Evolutionary conservation across 2,329 filamentous ascomycete species (phyloP), one percentile per base, ranked within the genome.

Genomic region (Aspergillus carbonarius): DNA sequence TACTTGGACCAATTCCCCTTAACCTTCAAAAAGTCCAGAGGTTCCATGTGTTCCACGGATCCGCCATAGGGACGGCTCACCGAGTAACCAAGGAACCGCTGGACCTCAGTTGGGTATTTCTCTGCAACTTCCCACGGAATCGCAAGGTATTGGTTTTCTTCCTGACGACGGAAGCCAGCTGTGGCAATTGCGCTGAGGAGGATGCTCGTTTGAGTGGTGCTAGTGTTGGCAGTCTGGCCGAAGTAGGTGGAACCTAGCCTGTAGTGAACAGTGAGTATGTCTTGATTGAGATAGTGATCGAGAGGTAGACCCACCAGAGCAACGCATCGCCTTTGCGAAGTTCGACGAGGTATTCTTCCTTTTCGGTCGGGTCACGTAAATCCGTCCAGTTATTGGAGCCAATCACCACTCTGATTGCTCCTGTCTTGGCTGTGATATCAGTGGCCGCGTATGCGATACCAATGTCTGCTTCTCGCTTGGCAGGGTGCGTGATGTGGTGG

Each of bases 1-100:
- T 37, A 51, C 18, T 51, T 51, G 4, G 48, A 35, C 17, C 34
- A 51, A 15, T 51, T 30, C 1, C 48, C 48, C 15, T 51, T 51
- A 1, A 37, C 48, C 48, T 51, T 51, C 48, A 51, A 20, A 20
- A 51, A 51, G n/a, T 51, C 48, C 30, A 51, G 18, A 4, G 48
- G 48, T 17, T 51, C 48, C 48, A 51, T 51, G 10, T 51, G 48
- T 27, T 51, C 48, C 12, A 51, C 48, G 10, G 34, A 51, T 12
- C 49, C 49, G 3, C 49, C 49, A 23, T 52, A 39, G 8, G 49
- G 49, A 3, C 49, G 49, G 25, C 49, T 52, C 2, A 52, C 5
- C 18, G 20, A 12, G 30, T 52, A 52, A 0, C 49, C 49, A 4
- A 52, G 32, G 7, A 52, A 25, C 17, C 23, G 49, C 32, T 37